Percentiles rank a stretch among this genome's conserved stretches.
phyloP scores from a whole-genome alignment of 331 rosid species.

The Saraca asoca region DNA sequence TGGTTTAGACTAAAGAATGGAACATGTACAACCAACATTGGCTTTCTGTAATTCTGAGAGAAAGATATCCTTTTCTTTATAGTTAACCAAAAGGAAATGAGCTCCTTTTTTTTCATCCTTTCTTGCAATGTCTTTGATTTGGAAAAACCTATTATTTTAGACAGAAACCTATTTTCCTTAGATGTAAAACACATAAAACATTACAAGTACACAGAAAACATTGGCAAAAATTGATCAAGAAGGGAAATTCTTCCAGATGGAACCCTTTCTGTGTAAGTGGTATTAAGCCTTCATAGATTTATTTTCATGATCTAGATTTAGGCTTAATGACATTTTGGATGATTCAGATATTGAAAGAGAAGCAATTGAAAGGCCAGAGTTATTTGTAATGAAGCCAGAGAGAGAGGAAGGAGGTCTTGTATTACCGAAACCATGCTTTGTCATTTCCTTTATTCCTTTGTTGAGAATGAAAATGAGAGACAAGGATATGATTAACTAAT shows the following conservation, averaged over 20 bases:
- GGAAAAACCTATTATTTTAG: neutral
- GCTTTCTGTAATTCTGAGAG: constrained; percentile 63
- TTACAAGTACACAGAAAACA: constrained; percentile 71
- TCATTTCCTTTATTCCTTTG: constrained; percentile 24
- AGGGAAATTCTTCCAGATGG: constrained; percentile 79
- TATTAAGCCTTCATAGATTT: constrained; percentile 27
- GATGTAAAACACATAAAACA: constrained; percentile 58
- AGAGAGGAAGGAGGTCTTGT: constrained; percentile 95
- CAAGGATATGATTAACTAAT: constrained; percentile 8
- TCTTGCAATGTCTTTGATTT: constrained; percentile 21
- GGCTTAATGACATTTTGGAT: constrained; percentile 54
- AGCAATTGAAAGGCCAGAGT: constrained; percentile 72
- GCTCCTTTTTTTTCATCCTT: neutral
- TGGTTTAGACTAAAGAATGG: constrained; percentile 82
- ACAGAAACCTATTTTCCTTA: constrained; percentile 51
- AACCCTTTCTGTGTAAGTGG: constrained; percentile 78
- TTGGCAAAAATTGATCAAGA: constrained; percentile 75
- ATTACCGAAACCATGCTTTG: constrained; percentile 20
- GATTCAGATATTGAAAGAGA: constrained; percentile 55
- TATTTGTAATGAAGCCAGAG: constrained; percentile 94
- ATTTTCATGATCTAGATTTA: constrained; percentile 27
- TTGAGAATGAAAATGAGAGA: constrained; percentile 1
- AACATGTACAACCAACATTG: constrained; percentile 95
- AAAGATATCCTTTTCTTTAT: constrained; percentile 73
- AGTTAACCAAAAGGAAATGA: too few species aligned